Conservation (phyloP, 495 filamentous ascomycete genomes). For the Tuber aestivum region DNA sequence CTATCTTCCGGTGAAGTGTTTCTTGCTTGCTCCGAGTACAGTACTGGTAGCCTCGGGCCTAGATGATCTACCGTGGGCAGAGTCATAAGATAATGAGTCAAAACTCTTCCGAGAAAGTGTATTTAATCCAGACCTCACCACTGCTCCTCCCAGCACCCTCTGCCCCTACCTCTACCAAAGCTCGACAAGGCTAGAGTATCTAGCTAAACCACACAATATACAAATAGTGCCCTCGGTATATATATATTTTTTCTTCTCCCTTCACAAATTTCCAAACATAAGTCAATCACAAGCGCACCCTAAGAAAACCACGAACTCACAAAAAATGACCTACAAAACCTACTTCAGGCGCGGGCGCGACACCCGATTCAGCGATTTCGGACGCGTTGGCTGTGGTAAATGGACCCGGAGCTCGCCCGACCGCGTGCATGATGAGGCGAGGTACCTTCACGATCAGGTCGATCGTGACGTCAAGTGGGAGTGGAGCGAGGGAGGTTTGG, state of each 20-base stretch:
- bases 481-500: not conserved
- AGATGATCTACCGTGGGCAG: not conserved
- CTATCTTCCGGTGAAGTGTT: not conserved
- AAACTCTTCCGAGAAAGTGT: not conserved
- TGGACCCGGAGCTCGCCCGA: not conserved
- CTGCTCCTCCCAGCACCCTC: not conserved
- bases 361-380: not conserved
- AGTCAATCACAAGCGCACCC: not conserved
- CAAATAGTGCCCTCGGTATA: not conserved
- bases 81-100: slow-evolving; percentile 1
- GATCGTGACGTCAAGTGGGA: not conserved
- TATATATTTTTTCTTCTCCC: not conserved
- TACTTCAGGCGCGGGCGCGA: not conserved
- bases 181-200: not conserved
- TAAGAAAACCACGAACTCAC: not conserved
- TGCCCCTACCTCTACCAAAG: not conserved
- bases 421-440: not conserved
- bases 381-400: not conserved
- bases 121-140: not conserved
- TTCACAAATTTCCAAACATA: not conserved
- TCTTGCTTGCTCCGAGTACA: not conserved
- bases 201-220: not conserved
- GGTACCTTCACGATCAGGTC: not conserved
- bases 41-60: not conserved
- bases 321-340: not conserved